phyloP scores from a whole-genome alignment of 2,329 filamentous ascomycete species.

The Venturia carpophila region DNA sequence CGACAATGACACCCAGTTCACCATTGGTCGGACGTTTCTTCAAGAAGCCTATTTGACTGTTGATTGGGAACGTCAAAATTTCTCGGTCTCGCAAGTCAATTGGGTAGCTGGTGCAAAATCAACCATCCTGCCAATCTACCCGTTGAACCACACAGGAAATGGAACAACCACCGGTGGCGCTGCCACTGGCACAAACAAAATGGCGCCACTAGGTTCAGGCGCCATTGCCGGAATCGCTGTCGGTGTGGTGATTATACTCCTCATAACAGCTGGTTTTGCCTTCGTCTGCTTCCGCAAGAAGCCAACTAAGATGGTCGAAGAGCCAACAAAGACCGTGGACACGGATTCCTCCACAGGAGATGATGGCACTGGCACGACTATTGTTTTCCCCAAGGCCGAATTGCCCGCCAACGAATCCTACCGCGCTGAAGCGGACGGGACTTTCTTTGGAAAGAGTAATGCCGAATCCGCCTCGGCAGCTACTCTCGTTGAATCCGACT shows the following conservation, averaged over 20 bases:
- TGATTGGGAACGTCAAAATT: conserved; percentile 41
- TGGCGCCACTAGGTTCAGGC: conserved; percentile 27
- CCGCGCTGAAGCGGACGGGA: conserved; percentile 10
- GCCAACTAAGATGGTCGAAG: conserved; percentile 5
- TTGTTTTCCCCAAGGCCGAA: conserved; percentile 41
- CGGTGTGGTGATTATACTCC: conserved; percentile 31
- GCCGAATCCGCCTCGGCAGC: not conserved
- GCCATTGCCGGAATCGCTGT: conserved; percentile 40
- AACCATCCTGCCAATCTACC: conserved; percentile 29
- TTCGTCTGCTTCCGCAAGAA: conserved; percentile 30
- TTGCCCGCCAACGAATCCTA: conserved; percentile 28
- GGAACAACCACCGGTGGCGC: not conserved
- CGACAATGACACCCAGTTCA: conserved; percentile 46
- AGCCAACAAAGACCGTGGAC: conserved; percentile 21
- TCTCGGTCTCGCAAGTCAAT: conserved; percentile 37
- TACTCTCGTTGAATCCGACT: conserved; percentile 28
- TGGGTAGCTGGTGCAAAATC: conserved; percentile 26
- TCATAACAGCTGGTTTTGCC: conserved; percentile 27
- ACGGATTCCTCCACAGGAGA: conserved; percentile 20
- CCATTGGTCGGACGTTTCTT: conserved; percentile 60
- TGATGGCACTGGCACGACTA: conserved; percentile 17
- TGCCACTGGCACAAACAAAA: not conserved
- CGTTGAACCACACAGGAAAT: conserved; percentile 24
- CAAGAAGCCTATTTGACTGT: conserved; percentile 55
- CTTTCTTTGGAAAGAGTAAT: not conserved